These are phyloP conservation scores for Elsinoe ampelina DNA, from an alignment of 2,329 filamentous ascomycete species.

Conservation along the genomic window DNA sequence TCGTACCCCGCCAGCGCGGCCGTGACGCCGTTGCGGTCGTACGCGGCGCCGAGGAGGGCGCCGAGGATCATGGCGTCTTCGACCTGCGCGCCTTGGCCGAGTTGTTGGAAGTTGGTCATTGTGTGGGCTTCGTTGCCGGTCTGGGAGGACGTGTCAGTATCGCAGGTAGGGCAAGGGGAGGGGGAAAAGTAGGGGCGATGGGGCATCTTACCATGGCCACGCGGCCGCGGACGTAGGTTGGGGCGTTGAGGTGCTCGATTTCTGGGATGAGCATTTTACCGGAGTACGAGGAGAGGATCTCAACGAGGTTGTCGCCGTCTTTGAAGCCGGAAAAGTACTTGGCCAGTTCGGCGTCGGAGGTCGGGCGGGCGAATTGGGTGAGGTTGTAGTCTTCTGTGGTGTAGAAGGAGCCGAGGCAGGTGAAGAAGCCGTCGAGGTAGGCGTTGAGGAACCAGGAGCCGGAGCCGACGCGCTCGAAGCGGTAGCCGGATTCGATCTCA, in stretches of 20 bases:
- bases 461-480: slow-evolving; percentile 13
- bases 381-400: slow-evolving; percentile 14
- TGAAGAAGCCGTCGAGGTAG: slow-evolving; percentile 14
- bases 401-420: slow-evolving; percentile 15
- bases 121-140: slow-evolving; percentile 14
- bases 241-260: slow-evolving; percentile 13
- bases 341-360: slow-evolving; percentile 3
- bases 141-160: not conserved
- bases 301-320: slow-evolving; percentile 12
- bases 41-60: slow-evolving; percentile 6
- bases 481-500: slow-evolving; percentile 9
- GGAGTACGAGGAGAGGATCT: slow-evolving; percentile 14
- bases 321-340: slow-evolving; percentile 12
- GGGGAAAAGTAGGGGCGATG: not conserved
- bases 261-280: slow-evolving; percentile 12
- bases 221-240: slow-evolving; percentile 13
- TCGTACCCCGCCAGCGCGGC: slow-evolving; percentile 11
- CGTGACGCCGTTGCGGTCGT: slow-evolving; percentile 7
- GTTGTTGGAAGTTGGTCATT: slow-evolving; percentile 15
- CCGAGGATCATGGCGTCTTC: slow-evolving; percentile 15
- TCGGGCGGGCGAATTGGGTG: slow-evolving; percentile 10
- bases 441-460: slow-evolving; percentile 14
- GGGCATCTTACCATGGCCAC: slow-evolving; percentile 7
- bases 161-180: not conserved
- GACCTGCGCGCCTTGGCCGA: slow-evolving; percentile 12